Percentiles rank a stretch among this genome's conserved stretches.
These are phyloP conservation scores for Aspergillus arachidicola DNA, from an alignment of 2,329 filamentous ascomycete genomes.

Conservation along the genomic window DNA sequence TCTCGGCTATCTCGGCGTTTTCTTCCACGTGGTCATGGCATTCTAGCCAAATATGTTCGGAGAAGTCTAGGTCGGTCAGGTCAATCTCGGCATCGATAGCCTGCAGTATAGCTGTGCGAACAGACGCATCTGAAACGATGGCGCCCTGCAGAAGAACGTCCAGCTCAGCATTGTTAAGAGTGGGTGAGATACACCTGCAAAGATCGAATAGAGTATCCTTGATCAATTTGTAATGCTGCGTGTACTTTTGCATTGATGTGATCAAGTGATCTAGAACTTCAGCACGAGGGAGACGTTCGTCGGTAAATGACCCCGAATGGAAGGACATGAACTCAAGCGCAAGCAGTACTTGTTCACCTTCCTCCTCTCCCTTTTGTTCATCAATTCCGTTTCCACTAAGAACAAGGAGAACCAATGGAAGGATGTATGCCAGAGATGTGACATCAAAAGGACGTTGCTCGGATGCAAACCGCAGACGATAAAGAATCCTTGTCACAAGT, in stretches of 20 bases:
- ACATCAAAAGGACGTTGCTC: conserved; percentile 94
- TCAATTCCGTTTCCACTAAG: conserved; percentile 76
- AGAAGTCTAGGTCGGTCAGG: conserved; percentile 82
- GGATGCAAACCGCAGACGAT: conserved; percentile 83
- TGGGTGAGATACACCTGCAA: conserved; percentile 80
- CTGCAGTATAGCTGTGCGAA: conserved; percentile 83
- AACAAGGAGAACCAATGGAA: conserved; percentile 79
- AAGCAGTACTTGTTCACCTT: conserved; percentile 85
- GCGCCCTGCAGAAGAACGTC: conserved; percentile 73
- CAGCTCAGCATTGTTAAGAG: conserved; percentile 74
- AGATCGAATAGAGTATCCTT: conserved; percentile 90
- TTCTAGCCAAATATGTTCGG: conserved; percentile 89
- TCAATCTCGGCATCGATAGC: conserved; percentile 90
- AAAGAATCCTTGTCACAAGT: conserved; percentile 84
- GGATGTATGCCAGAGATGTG: conserved; percentile 82
- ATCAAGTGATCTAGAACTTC: conserved; percentile 74
- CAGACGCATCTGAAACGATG: conserved; percentile 76
- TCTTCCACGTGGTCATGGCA: conserved; percentile 89
- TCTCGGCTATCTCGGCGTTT: conserved; percentile 77
- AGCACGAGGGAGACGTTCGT: conserved; percentile 73
- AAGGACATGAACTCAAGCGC: conserved; percentile 86
- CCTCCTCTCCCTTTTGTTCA: conserved; percentile 67
- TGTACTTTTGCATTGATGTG: conserved; percentile 81
- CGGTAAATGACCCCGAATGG: conserved; percentile 77
- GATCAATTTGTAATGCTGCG: conserved; percentile 91